Evolutionary conservation across 345 rosid genomes (phyloP), one percentile per base, ranked within the genome.

Genomic region (Corymbia maculata): DNA sequence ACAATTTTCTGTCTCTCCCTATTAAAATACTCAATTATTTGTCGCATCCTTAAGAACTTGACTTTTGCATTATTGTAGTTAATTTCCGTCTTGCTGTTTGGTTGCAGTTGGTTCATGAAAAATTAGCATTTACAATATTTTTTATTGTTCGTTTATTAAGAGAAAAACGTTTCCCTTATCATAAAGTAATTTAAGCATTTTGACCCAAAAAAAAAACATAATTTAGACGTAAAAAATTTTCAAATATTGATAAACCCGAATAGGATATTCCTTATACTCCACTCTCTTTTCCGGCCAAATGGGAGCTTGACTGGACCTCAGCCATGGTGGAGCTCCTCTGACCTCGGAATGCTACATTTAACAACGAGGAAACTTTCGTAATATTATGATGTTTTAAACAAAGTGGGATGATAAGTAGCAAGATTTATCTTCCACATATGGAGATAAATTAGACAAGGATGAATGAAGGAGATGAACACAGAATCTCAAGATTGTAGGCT

Each of bases 1-100:
- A 11, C 5, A 3, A 59, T 59, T 59, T 26, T 59, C 1, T 26
- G 4, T 26, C 11, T 12, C 15, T 59, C 68, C 1, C 26, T 26
- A 59, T 59, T 26, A 7, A 59, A 24, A 59, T 59, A 59, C 14
- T 59, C 14, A 11, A 59, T 59, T 26, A 11, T 59, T 59, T 24
- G 13, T 59, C 66, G 28, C 15, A 26, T 26, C 66, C 66, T 24
- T 26, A 26, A 59, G 30, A 59, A 5, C 66, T 59, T 14, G 0
- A 59, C 66, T 59, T 59, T 59, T 1, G 1, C 2, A 59, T 59
- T 55, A 26, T 1, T 26, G 9, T 24, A 3, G 1, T 26, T 59
- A 59, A 26, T 1, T 26, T 2, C 26, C 13, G 30, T 59, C 8
- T 24, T 26, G 4, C 0, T 1, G 15, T 6, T 59, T 6, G 28